phyloP scores from a whole-genome alignment of 192 early-diverging fungal species.

The Haplosporangium gracile region DNA sequence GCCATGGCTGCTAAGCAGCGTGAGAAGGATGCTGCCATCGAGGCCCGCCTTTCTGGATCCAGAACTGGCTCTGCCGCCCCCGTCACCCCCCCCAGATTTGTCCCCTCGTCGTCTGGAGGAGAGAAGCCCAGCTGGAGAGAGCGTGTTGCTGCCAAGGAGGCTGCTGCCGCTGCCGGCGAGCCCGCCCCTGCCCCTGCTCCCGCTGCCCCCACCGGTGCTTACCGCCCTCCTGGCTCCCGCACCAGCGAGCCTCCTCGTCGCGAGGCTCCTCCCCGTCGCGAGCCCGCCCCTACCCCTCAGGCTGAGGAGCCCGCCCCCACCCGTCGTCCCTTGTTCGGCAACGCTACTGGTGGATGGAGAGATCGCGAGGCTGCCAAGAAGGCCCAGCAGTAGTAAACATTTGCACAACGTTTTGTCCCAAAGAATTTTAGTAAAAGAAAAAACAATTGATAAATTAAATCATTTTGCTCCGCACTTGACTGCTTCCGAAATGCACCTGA shows the following conservation, averaged over 20 bases:
- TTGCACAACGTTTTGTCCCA: neutral
- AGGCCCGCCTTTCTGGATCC: constrained; percentile 52
- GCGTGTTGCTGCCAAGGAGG: constrained; percentile 36
- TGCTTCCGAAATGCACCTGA: neutral
- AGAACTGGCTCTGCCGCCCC: constrained; percentile 42
- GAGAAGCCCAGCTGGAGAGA: constrained; percentile 54
- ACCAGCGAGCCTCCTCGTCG: constrained; percentile 29
- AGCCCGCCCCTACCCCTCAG: constrained; percentile 10
- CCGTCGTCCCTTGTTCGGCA: constrained; percentile 33
- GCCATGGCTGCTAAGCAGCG: constrained; percentile 62
- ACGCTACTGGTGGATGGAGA: constrained; percentile 42
- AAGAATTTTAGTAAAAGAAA: neutral
- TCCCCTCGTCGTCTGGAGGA: constrained; percentile 44
- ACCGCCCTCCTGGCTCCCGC: constrained; percentile 42
- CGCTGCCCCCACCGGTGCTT: constrained; percentile 24
- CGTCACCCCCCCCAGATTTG: constrained; percentile 33
- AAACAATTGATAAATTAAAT: constrained; percentile 4
- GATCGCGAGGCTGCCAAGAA: constrained; percentile 49
- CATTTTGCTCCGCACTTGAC: neutral
- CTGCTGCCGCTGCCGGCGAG: constrained; percentile 33
- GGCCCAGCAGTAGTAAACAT: constrained; percentile 23
- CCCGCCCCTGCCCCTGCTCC: neutral
- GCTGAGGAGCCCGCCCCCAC: constrained; percentile 25
- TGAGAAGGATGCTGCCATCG: constrained; percentile 64
- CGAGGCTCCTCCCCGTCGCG: neutral